Evolutionary conservation across 1,284 basidiomycete genomes (phyloP).

Genomic region (Trametes polyzona): DNA sequence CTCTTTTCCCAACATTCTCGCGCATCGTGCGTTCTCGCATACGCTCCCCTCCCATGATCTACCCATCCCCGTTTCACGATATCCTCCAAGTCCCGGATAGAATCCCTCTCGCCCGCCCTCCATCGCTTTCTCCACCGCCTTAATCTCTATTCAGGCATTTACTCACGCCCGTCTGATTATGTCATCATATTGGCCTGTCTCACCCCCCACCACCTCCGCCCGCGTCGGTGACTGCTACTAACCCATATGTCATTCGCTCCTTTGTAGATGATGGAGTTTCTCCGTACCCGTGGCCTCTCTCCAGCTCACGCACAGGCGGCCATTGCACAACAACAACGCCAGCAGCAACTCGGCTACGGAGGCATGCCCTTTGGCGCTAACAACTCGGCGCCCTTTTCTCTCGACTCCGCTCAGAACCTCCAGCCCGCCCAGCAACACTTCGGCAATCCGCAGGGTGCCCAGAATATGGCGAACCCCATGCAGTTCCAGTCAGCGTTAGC

Average conservation of each 20-base stretch:
- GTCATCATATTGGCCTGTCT: slow-evolving; percentile 25
- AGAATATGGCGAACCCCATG: slow-evolving; percentile 7
- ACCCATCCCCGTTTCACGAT: neutral
- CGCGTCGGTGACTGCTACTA: slow-evolving; percentile 1
- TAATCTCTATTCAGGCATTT: slow-evolving; percentile 26
- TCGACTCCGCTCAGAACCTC: slow-evolving; percentile 19
- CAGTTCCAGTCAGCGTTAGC: slow-evolving; percentile 20
- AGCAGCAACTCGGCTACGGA: slow-evolving; percentile 10
- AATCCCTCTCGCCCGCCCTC: neutral
- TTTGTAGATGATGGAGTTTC: slow-evolving; percentile 20
- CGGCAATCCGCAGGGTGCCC: slow-evolving; percentile 12
- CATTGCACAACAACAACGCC: slow-evolving; percentile 17
- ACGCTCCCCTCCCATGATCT: neutral
- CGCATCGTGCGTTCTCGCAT: neutral
- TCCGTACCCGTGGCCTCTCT: slow-evolving; percentile 7
- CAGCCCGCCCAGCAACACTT: slow-evolving; percentile 17
- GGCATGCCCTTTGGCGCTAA: slow-evolving; percentile 20
- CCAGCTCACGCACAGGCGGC: slow-evolving; percentile 1
- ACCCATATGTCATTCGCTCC: neutral
- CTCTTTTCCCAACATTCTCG: neutral
- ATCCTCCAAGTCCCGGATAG: neutral
- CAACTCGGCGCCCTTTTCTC: slow-evolving; percentile 12
- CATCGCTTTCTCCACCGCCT: slow-evolving; percentile 28
- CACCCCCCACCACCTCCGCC: slow-evolving; percentile 3
- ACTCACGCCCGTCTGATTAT: slow-evolving; percentile 31